Evolutionary conservation across 768 basidiomycete genomes (phyloP), one percentile per base, ranked within the genome.

Genomic region (Boletus vermiculosoides): DNA sequence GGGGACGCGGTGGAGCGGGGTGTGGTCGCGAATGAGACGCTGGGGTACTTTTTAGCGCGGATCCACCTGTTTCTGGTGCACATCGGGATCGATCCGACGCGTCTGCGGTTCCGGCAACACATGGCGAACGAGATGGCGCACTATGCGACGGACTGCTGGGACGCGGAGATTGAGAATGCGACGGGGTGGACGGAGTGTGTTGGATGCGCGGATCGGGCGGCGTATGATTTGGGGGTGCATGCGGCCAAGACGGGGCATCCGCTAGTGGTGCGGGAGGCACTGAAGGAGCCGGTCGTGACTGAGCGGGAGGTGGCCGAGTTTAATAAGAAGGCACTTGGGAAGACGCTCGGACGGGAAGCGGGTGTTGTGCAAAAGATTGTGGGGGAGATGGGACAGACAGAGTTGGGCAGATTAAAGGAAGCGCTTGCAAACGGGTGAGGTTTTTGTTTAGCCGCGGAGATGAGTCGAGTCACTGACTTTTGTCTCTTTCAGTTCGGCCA

Each of bases 71-170:
- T 95, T 82, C 79, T 98, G 50, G 65, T 86, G 63, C 90, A 90
- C 74, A 92, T 98, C 67, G 97, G 96, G 58, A 88, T 99, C 73
- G 80, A 95, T 77, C 86, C 88, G 15, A 60, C 69, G 46, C 84
- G 94, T 9, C 77, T 98, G 60, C 84, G 97, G 51, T 98, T 98
- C 83, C 82, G 97, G 34, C 97, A 99, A 69, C 97, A 99, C 72
- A 98, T 98, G 97, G 82, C 76, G 37, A 99, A 98, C 75, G 97
- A 98, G 79, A 98, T 98, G 96, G 97, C 97, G 1, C 97, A 98
- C 73, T 99, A 99, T 72, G 96, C 97, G 53, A 84, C 94, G 39
- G 96, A 98, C 75, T 99, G 97, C 74, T 99, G 97, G 97, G 97
- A 99, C 70, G 97, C 95, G 42, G 97, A 99, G 77, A 98, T 98